Conservation (phyloP, 305 asterid genomes). For the Fraxinus angustifolia region DNA sequence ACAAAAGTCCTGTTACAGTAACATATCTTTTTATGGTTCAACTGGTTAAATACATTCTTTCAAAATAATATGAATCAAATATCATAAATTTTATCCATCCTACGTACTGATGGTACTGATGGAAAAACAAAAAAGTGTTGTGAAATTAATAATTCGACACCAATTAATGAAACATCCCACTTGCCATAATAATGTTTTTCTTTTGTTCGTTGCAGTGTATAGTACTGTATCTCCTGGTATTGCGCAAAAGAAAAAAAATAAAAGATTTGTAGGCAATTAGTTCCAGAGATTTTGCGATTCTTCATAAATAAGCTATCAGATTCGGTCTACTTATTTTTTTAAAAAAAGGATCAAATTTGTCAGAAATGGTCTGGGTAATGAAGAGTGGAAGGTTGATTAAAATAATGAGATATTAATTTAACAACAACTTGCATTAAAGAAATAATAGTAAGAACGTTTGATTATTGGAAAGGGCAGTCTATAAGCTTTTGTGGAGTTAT, state of each 20-base stretch:
- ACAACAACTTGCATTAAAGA: slow-evolving; percentile 12
- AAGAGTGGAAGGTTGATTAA: slow-evolving; percentile 12
- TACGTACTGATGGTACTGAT: no score
- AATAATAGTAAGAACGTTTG: neutral
- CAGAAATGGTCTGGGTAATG: slow-evolving; percentile 36
- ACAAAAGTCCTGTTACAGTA: no score
- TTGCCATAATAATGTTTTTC: no score
- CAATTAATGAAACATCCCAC: no score
- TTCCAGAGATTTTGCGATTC: slow-evolving; percentile 21
- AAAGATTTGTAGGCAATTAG: neutral
- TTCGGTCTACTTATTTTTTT: slow-evolving; percentile 23
- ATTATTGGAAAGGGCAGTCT: no score
- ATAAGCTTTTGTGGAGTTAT: neutral
- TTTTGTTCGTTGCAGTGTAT: neutral
- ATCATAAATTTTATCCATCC: no score
- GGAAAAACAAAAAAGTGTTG: no score
- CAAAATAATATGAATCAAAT: no score
- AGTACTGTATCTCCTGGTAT: neutral
- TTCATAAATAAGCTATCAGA: neutral
- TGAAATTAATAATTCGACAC: no score
- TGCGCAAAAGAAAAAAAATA: neutral
- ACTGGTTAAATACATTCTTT: no score
- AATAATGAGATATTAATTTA: neutral
- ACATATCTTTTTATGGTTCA: no score
- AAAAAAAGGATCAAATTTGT: slow-evolving; percentile 20